phyloP scores from a whole-genome alignment of 1,284 basidiomycete species.

The Coriolopsis trogii region DNA sequence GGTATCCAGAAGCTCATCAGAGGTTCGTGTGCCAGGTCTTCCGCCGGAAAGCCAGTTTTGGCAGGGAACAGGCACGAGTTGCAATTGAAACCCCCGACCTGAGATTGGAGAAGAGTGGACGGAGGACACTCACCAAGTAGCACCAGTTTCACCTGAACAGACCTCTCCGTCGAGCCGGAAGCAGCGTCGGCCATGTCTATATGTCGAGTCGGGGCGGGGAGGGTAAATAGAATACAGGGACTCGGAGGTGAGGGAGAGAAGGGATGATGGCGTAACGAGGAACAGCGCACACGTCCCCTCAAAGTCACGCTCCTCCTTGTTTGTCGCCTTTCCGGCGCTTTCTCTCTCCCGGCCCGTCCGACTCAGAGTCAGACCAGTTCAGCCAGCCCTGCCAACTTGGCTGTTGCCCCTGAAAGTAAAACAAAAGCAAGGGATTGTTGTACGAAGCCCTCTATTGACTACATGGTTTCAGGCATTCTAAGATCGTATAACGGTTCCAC shows the following conservation, averaged over 20 bases:
- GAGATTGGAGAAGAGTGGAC: background rate
- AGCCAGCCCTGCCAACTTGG: background rate
- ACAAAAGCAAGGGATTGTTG: no score
- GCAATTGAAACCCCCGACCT: background rate
- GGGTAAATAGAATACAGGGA: slow-evolving; percentile 23
- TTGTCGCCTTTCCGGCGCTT: slow-evolving; percentile 26
- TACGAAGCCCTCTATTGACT: no score
- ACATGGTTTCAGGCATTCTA: background rate
- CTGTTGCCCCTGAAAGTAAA: no score
- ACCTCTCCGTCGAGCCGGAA: slow-evolving; percentile 77
- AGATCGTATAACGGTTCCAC: slow-evolving; percentile 44
- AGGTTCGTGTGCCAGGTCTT: no score
- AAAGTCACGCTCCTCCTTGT: slow-evolving; percentile 19
- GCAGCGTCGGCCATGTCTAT: slow-evolving; percentile 70
- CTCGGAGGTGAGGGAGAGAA: slow-evolving; percentile 15
- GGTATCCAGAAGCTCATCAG: no score
- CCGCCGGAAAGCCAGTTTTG: no score
- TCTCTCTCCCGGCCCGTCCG: no score
- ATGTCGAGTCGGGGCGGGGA: slow-evolving; percentile 10
- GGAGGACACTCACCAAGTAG: slow-evolving; percentile 69
- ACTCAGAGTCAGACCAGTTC: background rate
- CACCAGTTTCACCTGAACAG: slow-evolving; percentile 90
- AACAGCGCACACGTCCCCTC: slow-evolving; percentile 23
- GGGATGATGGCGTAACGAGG: slow-evolving; percentile 33
- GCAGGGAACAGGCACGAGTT: background rate